phyloP scores from a whole-genome alignment of 23 red algal species.

The Chondrus crispus region DNA sequence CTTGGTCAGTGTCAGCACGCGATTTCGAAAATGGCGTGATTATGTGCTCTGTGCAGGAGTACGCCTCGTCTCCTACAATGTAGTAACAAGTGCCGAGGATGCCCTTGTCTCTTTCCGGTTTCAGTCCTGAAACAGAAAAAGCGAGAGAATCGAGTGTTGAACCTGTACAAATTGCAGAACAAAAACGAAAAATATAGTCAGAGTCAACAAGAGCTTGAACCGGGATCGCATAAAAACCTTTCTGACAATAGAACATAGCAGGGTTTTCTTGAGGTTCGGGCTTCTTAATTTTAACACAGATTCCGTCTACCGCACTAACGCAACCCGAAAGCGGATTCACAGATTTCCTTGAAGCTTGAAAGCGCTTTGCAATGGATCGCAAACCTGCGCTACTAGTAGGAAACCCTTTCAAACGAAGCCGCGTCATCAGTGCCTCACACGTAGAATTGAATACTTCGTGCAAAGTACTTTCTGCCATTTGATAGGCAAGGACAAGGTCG shows the following conservation, averaged over 20 bases:
- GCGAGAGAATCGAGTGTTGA: slow-evolving; percentile 17
- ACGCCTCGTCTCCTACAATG: not conserved
- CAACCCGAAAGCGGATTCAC: not conserved
- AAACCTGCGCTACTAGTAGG: not conserved
- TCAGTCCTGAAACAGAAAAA: not conserved
- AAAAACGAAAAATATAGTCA: not conserved
- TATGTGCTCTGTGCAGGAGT: not conserved
- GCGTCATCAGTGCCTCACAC: not conserved
- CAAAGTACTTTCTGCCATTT: not conserved
- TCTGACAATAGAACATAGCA: not conserved
- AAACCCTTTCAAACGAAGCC: not conserved
- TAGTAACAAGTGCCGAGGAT: not conserved
- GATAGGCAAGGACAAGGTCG: not conserved
- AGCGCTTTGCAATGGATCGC: not conserved
- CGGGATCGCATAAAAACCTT: slow-evolving; percentile 2
- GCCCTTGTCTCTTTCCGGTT: not conserved
- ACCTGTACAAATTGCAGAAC: not conserved
- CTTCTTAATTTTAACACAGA: slow-evolving; percentile 6
- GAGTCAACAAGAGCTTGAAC: slow-evolving; percentile 21
- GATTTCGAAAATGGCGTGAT: not conserved
- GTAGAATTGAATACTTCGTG: not conserved
- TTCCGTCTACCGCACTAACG: slow-evolving; percentile 3
- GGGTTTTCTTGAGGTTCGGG: not conserved
- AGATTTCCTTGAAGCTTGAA: not conserved
- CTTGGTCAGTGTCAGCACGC: not conserved